A percentile compares a stretch with the other conserved stretches of the same genome.
phyloP scores from a whole-genome alignment of 2,329 filamentous ascomycete species.

The Boeremia exigua region DNA sequence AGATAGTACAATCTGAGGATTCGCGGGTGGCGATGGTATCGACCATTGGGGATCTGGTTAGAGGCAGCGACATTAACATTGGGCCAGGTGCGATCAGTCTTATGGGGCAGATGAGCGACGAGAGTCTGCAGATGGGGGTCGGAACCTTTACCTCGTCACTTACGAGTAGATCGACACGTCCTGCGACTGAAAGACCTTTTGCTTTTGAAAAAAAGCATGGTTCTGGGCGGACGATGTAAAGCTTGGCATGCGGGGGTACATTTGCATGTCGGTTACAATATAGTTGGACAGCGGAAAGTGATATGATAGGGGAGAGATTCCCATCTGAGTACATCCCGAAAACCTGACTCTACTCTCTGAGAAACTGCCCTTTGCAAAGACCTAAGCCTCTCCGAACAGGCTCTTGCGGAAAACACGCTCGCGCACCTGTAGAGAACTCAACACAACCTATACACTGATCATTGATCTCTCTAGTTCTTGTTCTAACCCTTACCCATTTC shows the following conservation, averaged over 20 bases:
- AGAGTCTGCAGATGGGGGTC: neutral
- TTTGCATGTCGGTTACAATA: no score
- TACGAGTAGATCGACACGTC: neutral
- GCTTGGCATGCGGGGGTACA: no score
- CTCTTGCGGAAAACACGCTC: neutral
- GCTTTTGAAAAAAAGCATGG: no score
- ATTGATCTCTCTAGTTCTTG: neutral
- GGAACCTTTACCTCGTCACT: neutral
- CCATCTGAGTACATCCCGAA: no score
- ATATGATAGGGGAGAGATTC: no score
- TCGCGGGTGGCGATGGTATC: neutral
- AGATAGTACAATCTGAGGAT: neutral
- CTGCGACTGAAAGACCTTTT: no score
- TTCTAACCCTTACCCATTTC: neutral
- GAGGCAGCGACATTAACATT: neutral
- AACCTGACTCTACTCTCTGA: no score
- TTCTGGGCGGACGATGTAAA: no score
- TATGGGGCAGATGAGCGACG: neutral
- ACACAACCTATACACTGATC: neutral
- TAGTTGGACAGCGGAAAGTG: no score
- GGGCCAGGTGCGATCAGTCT: neutral
- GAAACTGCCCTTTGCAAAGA: no score
- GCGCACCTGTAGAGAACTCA: neutral
- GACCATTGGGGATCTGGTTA: neutral
- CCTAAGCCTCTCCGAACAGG: no score